Base-by-base conservation (phyloP, 1,284 basidiomycete species). In the Phellopilus nigrolimitatus region DNA sequence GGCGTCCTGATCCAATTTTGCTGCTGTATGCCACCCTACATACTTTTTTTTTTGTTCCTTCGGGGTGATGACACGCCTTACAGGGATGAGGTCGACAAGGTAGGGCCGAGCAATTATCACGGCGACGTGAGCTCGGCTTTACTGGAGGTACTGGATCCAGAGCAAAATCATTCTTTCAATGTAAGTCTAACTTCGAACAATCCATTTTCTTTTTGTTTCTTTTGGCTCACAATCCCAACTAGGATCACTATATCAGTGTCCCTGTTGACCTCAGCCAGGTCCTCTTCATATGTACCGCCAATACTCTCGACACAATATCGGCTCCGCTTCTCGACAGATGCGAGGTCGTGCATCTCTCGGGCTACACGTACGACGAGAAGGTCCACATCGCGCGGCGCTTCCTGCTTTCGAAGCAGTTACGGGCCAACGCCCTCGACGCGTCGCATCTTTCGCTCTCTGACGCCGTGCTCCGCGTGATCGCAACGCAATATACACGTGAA, bases 171-270 rank as follows among this genome's bases (percentile, higher is more conserved):
- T 61, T 77, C 83, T 0, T 95, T 95, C 68, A 83, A 83, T 68
- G 79, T 85, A 62, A 56, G 81, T 71, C 25, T 53, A 60, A 13
- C 62, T 59, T 47, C 49, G 60, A 19, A 55, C 25, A 27, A 15
- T 51, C 17, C 39, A 25, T 30, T 39, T 24, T 12, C 31, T 9
- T 22, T 39, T 5, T 15, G 4, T 27, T 9, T 17, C n/a, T 8
- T 30, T 28, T 13, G 22, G n/a, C 17, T 15, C 42, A 13, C 10
- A n/a, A n/a, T n/a, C 33, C 13, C 36, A 30, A 42, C 5, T 24
- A 93, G 82, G 92, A 95, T 64, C 91, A 95, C 66, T 95, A 95
- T 60, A 78, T 91, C 68, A 91, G 93, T 59, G 88, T 95, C 1
- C 92, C 93, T 2, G 80, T 95, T 50, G 91, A 95, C 61, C 75